Evolutionary conservation across 2,329 filamentous ascomycete species (phyloP).

Genomic region (Ambrosiella xylebori): DNA sequence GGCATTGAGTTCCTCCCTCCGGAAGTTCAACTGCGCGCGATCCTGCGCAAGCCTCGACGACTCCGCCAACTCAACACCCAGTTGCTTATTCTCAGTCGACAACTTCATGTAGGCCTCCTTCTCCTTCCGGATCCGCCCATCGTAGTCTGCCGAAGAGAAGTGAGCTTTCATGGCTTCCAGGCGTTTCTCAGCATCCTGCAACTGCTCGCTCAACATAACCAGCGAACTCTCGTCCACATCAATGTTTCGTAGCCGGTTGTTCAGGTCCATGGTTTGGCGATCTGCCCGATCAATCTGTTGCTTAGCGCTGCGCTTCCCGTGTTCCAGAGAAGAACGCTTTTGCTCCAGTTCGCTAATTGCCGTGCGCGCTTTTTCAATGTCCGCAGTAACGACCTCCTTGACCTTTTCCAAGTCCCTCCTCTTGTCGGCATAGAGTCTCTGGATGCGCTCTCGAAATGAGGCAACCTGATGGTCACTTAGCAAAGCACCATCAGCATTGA

Average conservation of each 20-base stretch:
- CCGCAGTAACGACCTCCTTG: slow-evolving; percentile 55
- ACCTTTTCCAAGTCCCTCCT: slow-evolving; percentile 59
- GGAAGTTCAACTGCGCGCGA: slow-evolving; percentile 64
- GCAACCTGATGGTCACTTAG: slow-evolving; percentile 50
- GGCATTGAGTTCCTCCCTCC: slow-evolving; percentile 63
- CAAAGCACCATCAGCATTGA: slow-evolving; percentile 48
- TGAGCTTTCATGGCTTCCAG: slow-evolving; percentile 46
- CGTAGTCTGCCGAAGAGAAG: slow-evolving; percentile 47
- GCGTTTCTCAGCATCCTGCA: slow-evolving; percentile 48
- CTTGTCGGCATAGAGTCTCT: slow-evolving; percentile 61
- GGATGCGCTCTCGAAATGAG: slow-evolving; percentile 61
- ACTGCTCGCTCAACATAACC: slow-evolving; percentile 56
- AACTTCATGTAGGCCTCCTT: slow-evolving; percentile 49
- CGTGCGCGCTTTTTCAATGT: slow-evolving; percentile 55
- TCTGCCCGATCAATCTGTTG: slow-evolving; percentile 60
- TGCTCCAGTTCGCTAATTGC: slow-evolving; percentile 58
- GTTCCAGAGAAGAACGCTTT: slow-evolving; percentile 51
- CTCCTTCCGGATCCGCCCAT: slow-evolving; percentile 49
- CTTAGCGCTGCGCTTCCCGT: slow-evolving; percentile 57
- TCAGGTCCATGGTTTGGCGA: slow-evolving; percentile 46
- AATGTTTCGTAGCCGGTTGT: slow-evolving; percentile 53
- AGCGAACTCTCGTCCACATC: slow-evolving; percentile 73
- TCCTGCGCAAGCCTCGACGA: slow-evolving; percentile 68
- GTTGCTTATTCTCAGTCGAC: slow-evolving; percentile 52
- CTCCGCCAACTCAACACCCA: slow-evolving; percentile 68